Base-by-base conservation (phyloP, 768 basidiomycete species). In the Lentinula edodes region DNA sequence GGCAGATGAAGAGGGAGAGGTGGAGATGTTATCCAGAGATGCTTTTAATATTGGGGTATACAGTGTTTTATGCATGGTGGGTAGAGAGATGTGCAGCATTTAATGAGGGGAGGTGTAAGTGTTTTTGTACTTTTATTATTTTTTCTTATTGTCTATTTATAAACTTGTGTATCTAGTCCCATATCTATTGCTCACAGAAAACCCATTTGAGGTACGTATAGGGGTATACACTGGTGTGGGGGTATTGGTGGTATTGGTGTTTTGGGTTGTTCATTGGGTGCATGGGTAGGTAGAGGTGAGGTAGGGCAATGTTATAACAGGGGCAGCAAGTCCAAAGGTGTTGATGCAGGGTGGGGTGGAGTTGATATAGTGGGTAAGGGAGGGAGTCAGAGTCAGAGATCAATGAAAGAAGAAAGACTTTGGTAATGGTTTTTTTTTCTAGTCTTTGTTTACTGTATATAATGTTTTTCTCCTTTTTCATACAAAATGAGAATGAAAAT, bases 111-210 rank as follows among this genome's bases (percentile, higher is more conserved):
- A 88, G 90, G 64, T 73, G 86, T 80, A n/a, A 34, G 45, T 46
- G 13, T 39, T 53, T 9, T n/a, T 18, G 7, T 0, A 43, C 12
- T 32, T 60, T 16, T 28, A 23, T 23, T 3, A 23, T 50, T 12
- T 54, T 18, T 4, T 35, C 8, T 46, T 34, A 32, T 41, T 23
- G 18, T 41, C 42, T 16, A 23, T 23, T 23, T 23, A 23, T 23
- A 3, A 1, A 23, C 3, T 23, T 23, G 3, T 23, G 1, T 54
- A 55, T 54, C 5, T 60, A 90, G 89, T 92, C 74, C 90, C 91
- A 34, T 93, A 94, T 73, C 92, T 91, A 0, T 93, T 94, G 75
- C 76, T 94, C 61, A 90, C 85, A 0, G 65, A 85, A 16, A 86
- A 80, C 67, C 74, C 83, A 0, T 73, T 86, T 18, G 64, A 67